Conservation (phyloP, 78 protist genomes). For the Dictyostelium purpureum region DNA sequence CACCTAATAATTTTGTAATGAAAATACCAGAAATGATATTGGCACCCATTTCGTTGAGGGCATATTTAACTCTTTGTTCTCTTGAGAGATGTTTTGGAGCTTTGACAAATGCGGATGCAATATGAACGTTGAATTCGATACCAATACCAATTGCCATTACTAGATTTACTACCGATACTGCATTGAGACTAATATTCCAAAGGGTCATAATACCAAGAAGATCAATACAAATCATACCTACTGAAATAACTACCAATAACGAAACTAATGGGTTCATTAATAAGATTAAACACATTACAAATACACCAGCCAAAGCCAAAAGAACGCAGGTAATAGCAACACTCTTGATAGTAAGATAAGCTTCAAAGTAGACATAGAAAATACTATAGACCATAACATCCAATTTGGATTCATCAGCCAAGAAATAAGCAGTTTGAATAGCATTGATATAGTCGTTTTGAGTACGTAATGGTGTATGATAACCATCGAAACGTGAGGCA, state of each 20-base stretch:
- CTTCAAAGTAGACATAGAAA: conserved; percentile 86
- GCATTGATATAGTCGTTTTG: conserved; percentile 83
- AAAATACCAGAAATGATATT: conserved; percentile 82
- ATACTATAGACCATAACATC: conserved; percentile 71
- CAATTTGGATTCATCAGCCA: conserved; percentile 34
- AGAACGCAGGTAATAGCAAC: conserved; percentile 40
- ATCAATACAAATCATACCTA: conserved; percentile 78
- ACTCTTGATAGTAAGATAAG: conserved; percentile 59
- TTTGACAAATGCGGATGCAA: conserved; percentile 66
- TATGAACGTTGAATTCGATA: conserved; percentile 88
- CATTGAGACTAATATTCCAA: conserved; percentile 83
- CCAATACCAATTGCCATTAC: conserved; percentile 89
- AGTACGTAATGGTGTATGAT: conserved; percentile 43
- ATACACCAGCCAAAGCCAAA: conserved; percentile 83
- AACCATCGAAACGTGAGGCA: conserved; percentile 71
- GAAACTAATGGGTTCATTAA: conserved; percentile 45
- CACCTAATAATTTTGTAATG: conserved; percentile 86
- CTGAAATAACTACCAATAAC: conserved; percentile 42
- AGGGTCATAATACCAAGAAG: conserved; percentile 78
- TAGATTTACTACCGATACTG: conserved; percentile 86
- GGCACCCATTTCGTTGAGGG: conserved; percentile 81
- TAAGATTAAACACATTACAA: conserved; percentile 54
- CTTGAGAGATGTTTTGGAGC: conserved; percentile 33
- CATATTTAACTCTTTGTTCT: conserved; percentile 69
- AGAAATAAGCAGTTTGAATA: conserved; percentile 35